Conservation (phyloP, 306 rosid genomes). For the Alnus glutinosa region DNA sequence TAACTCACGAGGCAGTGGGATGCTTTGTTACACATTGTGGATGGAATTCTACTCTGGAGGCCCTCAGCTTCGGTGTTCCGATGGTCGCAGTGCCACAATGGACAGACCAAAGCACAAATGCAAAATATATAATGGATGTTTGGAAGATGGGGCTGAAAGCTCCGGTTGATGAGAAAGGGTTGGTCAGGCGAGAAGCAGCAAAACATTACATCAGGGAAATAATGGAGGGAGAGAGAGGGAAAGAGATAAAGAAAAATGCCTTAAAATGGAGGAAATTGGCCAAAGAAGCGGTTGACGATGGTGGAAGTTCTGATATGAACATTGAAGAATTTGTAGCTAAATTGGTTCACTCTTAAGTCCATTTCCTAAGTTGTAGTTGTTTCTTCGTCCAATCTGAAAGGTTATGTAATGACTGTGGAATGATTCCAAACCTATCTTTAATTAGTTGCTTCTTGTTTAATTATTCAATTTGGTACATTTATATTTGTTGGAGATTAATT, state of each 20-base stretch:
- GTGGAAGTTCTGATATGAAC: conserved; percentile 1
- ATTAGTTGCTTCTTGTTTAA: no score
- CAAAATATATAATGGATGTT: background rate
- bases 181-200: background rate
- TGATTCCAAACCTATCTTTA: no score
- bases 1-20: background rate
- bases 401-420: no score
- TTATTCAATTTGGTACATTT: no score
- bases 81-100: background rate
- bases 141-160: conserved; percentile 1
- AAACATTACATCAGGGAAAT: no score
- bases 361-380: background rate
- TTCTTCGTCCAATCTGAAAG: background rate
- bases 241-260: background rate
- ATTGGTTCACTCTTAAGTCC: background rate
- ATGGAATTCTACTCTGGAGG: conserved; percentile 3
- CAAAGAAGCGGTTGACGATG: background rate
- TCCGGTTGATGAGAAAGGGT: background rate
- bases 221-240: background rate
- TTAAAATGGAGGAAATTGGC: background rate
- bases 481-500: no score
- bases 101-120: background rate
- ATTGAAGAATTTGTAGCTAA: background rate
- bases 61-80: background rate
- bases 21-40: conserved; percentile 3